A percentile compares a stretch with the other conserved stretches of the same genome.
Evolutionary conservation across 305 asterid species (phyloP).

Genomic region (Solanum hybrid): DNA sequence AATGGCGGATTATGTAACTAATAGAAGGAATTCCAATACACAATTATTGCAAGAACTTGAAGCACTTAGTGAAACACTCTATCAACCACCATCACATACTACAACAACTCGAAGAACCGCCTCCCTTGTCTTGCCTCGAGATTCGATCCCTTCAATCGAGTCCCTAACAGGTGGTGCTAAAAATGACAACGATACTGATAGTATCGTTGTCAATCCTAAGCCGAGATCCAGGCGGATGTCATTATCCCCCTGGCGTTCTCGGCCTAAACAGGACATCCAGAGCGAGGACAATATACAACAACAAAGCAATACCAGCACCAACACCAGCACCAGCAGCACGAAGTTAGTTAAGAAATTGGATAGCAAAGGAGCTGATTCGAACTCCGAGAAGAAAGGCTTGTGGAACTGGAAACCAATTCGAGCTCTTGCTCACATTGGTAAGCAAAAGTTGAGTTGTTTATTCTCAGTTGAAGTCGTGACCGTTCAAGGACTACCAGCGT

Average conservation of each 20-base stretch:
- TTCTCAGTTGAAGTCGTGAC: slow-evolving; percentile 79
- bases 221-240: slow-evolving; percentile 68
- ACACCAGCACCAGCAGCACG: background rate
- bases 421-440: slow-evolving; percentile 59
- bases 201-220: slow-evolving; percentile 37
- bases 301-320: background rate
- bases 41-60: slow-evolving; percentile 74
- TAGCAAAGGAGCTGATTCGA: slow-evolving; percentile 15
- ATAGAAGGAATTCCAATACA: slow-evolving; percentile 42
- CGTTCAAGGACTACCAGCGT: slow-evolving; percentile 50
- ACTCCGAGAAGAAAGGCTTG: slow-evolving; percentile 44
- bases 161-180: slow-evolving; percentile 9
- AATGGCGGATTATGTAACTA: slow-evolving; percentile 12
- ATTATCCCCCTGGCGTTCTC: slow-evolving; percentile 72
- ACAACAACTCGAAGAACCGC: slow-evolving; percentile 44
- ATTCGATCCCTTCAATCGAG: slow-evolving; percentile 33
- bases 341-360: slow-evolving; percentile 19
- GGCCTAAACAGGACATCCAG: slow-evolving; percentile 32
- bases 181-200: slow-evolving; percentile 9
- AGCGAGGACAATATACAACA: background rate
- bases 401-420: slow-evolving; percentile 92
- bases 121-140: slow-evolving; percentile 61
- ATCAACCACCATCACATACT: slow-evolving; percentile 33
- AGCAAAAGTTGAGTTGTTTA: slow-evolving; percentile 82
- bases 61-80: slow-evolving; percentile 52